Conservation (phyloP, 305 asterid species). For the Fraxinus greggii region DNA sequence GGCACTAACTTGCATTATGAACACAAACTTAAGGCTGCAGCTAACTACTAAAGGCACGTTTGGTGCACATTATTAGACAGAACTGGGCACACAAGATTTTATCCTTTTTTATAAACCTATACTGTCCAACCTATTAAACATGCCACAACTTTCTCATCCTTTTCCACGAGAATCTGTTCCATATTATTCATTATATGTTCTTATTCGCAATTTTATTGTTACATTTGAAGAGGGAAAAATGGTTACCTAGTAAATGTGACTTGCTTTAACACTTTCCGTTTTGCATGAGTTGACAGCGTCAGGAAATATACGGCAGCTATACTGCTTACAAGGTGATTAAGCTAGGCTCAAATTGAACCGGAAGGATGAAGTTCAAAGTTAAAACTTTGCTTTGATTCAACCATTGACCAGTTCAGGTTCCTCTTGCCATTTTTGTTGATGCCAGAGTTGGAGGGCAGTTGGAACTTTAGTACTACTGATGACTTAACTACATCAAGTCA, state of each 20-base stretch:
- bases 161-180: neutral
- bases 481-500: conserved; percentile 22
- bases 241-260: neutral
- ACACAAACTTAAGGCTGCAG: neutral
- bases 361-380: conserved; percentile 23
- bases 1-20: neutral
- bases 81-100: neutral
- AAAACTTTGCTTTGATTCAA: conserved; percentile 18
- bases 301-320: conserved; percentile 87
- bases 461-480: conserved; percentile 35
- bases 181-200: neutral
- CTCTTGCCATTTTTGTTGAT: conserved; percentile 36
- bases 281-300: conserved; percentile 61
- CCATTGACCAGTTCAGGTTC: conserved; percentile 30
- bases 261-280: conserved; percentile 18
- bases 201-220: neutral
- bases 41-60: neutral
- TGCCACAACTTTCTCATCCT: neutral
- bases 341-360: conserved; percentile 21
- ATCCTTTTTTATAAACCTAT: neutral
- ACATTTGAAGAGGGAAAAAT: neutral
- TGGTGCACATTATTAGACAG: neutral
- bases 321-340: conserved; percentile 79
- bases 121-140: neutral
- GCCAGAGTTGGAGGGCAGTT: conserved; percentile 31